Conservation (phyloP, 2,329 filamentous ascomycete genomes). For the Thermothelomyces thermophilus region DNA sequence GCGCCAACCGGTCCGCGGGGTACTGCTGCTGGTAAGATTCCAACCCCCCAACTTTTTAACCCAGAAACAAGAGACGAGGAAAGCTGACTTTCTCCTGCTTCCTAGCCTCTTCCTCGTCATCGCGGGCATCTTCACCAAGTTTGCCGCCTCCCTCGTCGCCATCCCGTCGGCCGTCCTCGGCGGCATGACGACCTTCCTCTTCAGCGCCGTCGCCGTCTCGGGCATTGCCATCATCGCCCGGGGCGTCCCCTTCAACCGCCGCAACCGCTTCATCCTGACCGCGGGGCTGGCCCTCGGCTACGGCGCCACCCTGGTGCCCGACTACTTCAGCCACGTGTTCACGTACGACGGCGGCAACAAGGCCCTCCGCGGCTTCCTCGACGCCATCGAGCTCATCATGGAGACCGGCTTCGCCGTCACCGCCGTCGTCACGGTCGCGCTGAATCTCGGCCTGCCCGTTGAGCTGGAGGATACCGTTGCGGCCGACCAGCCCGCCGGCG, state of each 20-base stretch:
- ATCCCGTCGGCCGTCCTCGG: conserved; percentile 63
- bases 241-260: conserved; percentile 65
- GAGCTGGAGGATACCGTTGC: conserved; percentile 61
- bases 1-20: conserved; percentile 73
- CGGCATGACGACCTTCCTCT: conserved; percentile 75
- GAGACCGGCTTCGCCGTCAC: conserved; percentile 70
- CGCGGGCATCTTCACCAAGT: conserved; percentile 79
- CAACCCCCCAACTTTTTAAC: neutral
- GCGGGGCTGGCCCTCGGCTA: conserved; percentile 68
- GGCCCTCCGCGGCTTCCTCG: conserved; percentile 63
- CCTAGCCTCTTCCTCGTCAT: conserved; percentile 62
- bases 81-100: neutral
- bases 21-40: conserved; percentile 57
- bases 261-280: conserved; percentile 76
- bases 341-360: conserved; percentile 63
- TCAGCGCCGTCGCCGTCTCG: conserved; percentile 67
- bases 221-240: conserved; percentile 70
- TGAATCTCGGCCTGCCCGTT: conserved; percentile 67
- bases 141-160: conserved; percentile 69
- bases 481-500: conserved; percentile 7
- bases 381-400: conserved; percentile 67
- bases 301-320: conserved; percentile 59
- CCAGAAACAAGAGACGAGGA: neutral
- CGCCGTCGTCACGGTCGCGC: conserved; percentile 62
- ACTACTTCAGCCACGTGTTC: conserved; percentile 65